Evolutionary conservation across 108 stramenopile species (phyloP).

Genomic region (Nitzschia putrida): DNA sequence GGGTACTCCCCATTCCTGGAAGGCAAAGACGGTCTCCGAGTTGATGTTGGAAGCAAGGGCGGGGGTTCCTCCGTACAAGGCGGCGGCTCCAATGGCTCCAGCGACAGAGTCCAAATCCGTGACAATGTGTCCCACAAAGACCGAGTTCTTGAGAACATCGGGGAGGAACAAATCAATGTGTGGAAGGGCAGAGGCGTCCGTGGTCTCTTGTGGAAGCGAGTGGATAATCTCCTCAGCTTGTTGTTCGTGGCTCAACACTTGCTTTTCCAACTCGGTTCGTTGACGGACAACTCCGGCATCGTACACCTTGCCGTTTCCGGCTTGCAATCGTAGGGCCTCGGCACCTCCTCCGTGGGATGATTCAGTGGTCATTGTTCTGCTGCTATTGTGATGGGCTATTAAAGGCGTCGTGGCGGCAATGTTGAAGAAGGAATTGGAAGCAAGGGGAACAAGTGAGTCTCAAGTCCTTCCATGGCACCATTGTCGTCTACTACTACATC

Average conservation of each 20-base stretch:
- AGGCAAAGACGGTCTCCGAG: constrained; percentile 60
- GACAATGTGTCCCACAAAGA: constrained; percentile 73
- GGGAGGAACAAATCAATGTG: constrained; percentile 47
- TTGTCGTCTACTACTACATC: too few relatives aligned
- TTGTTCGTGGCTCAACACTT: constrained; percentile 44
- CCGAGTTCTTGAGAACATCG: constrained; percentile 46
- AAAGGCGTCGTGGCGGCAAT: too few relatives aligned
- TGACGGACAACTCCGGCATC: constrained; percentile 37
- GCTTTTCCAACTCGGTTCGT: constrained; percentile 47
- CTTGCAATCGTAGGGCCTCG: not conserved
- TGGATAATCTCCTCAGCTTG: constrained; percentile 48
- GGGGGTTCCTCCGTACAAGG: constrained; percentile 61
- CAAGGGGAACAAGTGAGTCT: too few relatives aligned
- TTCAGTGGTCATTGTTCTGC: too few relatives aligned
- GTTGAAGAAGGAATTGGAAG: too few relatives aligned
- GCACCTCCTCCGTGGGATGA: constrained; percentile 1
- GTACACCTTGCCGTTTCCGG: constrained; percentile 22
- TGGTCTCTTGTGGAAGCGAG: constrained; percentile 41
- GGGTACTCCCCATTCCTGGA: constrained; percentile 41
- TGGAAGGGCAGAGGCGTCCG: constrained; percentile 10
- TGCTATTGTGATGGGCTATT: too few relatives aligned
- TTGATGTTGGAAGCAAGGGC: constrained; percentile 63
- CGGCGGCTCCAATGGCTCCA: constrained; percentile 72
- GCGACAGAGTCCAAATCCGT: constrained; percentile 77
- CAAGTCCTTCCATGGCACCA: too few relatives aligned